These are phyloP conservation scores for Amanita jacksonii DNA, from an alignment of 768 basidiomycete genomes.

Conservation along the genomic window DNA sequence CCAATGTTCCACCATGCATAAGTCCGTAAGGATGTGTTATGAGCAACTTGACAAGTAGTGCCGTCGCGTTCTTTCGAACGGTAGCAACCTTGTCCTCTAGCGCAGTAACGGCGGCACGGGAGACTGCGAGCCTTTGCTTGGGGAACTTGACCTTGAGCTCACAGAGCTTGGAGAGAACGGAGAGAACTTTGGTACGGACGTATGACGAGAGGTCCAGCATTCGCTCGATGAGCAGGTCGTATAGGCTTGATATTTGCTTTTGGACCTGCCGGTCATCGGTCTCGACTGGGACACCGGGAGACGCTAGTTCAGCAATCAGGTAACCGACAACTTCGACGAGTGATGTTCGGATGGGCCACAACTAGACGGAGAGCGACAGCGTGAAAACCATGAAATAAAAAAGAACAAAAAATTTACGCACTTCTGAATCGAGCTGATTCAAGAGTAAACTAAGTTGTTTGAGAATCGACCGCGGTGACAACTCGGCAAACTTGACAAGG, in stretches of 20 bases:
- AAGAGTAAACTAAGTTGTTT: constrained; percentile 86
- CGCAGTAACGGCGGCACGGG: constrained; percentile 65
- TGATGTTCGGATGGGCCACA: constrained; percentile 94
- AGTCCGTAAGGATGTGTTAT: constrained; percentile 83
- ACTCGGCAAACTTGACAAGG: constrained; percentile 70
- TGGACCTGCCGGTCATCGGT: constrained; percentile 39
- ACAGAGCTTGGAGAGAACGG: constrained; percentile 66
- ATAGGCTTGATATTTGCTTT: constrained; percentile 74
- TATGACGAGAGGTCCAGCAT: constrained; percentile 83
- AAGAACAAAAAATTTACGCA: constrained; percentile 19
- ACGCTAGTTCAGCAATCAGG: constrained; percentile 74
- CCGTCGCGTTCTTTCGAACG: constrained; percentile 79
- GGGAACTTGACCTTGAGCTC: constrained; percentile 75
- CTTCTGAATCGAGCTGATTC: constrained; percentile 88
- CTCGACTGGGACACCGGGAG: constrained; percentile 36
- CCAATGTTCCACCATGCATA: constrained; percentile 76
- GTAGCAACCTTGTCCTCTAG: constrained; percentile 85
- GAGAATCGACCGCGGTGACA: constrained; percentile 68
- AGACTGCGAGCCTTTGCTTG: constrained; percentile 70
- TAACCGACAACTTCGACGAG: constrained; percentile 84
- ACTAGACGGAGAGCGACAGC: constrained; percentile 31
- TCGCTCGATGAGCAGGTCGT: constrained; percentile 79
- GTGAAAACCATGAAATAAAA: background rate
- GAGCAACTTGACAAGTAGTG: constrained; percentile 65
- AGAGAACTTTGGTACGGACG: constrained; percentile 83